These are phyloP conservation scores for Pulveroboletus sp. DNA, from an alignment of 768 basidiomycete genomes.

Conservation along the genomic window DNA sequence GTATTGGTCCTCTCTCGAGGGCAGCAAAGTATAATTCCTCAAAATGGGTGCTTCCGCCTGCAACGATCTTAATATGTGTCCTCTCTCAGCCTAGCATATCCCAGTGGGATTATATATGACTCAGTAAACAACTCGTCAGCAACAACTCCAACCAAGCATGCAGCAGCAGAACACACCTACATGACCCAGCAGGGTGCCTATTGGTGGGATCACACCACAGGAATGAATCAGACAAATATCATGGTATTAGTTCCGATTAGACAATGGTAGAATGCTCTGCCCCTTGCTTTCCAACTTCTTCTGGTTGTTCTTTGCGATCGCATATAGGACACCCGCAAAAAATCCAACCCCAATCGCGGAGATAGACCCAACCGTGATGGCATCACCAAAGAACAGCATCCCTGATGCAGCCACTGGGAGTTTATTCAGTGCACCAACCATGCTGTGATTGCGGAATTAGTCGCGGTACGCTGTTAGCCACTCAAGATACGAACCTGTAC, in stretches of 20 bases:
- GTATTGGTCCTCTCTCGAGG: too few species aligned
- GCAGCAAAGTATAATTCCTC: too few species aligned
- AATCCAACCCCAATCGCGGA: slow-evolving; percentile 86
- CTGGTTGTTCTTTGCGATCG: slow-evolving; percentile 92
- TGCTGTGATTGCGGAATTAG: slow-evolving; percentile 43
- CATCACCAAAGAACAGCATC: slow-evolving; percentile 94
- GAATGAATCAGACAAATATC: not conserved
- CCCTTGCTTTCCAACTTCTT: slow-evolving; percentile 64
- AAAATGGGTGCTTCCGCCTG: too few species aligned
- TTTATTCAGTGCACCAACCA: slow-evolving; percentile 98
- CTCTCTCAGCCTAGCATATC: too few species aligned
- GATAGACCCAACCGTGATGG: slow-evolving; percentile 82
- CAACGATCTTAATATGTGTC: too few species aligned
- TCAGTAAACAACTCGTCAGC: too few species aligned
- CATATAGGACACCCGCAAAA: slow-evolving; percentile 87
- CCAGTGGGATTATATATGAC: too few species aligned
- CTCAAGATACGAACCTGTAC: slow-evolving; percentile 62
- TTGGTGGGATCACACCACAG: not conserved
- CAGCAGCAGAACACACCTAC: too few species aligned
- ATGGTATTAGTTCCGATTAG: slow-evolving; percentile 43
- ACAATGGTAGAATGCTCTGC: slow-evolving; percentile 61
- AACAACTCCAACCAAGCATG: too few species aligned
- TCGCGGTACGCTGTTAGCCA: not conserved
- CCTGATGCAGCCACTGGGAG: slow-evolving; percentile 98
- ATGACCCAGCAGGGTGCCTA: not conserved